A percentile compares a stretch with the other conserved stretches of the same genome.
Evolutionary conservation across 441 rosid species (phyloP).

Genomic region (Raphanus hybrid): DNA sequence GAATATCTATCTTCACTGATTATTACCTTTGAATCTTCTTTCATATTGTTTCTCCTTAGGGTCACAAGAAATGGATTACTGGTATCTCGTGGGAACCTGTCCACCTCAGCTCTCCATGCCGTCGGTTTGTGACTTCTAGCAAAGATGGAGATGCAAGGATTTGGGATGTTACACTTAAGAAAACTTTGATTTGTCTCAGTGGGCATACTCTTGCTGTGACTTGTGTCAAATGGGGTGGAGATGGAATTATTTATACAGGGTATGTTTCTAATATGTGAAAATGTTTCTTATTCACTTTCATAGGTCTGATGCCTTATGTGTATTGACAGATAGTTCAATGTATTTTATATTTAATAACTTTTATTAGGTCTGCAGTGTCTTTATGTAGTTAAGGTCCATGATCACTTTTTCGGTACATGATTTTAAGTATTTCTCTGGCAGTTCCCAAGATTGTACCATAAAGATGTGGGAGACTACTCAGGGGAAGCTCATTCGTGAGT

Average conservation of each 20-base stretch:
- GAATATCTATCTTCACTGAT: constrained; percentile 13
- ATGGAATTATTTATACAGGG: constrained; percentile 94
- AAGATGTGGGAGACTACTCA: constrained; percentile 99
- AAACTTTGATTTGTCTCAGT: constrained; percentile 75
- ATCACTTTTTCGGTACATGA: neutral
- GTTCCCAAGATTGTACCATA: constrained; percentile 95
- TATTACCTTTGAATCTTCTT: constrained; percentile 1
- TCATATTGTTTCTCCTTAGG: constrained; percentile 51
- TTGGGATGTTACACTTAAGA: constrained; percentile 82
- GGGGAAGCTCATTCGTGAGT: constrained; percentile 96
- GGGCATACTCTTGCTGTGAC: constrained; percentile 97
- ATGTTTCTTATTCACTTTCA: too few species aligned
- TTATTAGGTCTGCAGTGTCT: too few species aligned
- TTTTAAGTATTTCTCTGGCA: constrained; percentile 36
- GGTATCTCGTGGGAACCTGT: constrained; percentile 98
- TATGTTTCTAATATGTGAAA: too few species aligned
- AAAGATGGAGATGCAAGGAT: constrained; percentile 99
- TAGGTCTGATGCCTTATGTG: too few species aligned
- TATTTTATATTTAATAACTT: too few species aligned
- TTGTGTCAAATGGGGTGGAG: constrained; percentile 99
- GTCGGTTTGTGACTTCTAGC: constrained; percentile 95
- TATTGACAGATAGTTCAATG: too few species aligned
- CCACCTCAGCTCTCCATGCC: constrained; percentile 90
- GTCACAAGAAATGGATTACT: constrained; percentile 99
- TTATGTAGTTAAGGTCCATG: too few species aligned